These are phyloP conservation scores for Rutidosis leptorrhynchoides DNA, from an alignment of 129 eudicot species.

Conservation along the genomic window DNA sequence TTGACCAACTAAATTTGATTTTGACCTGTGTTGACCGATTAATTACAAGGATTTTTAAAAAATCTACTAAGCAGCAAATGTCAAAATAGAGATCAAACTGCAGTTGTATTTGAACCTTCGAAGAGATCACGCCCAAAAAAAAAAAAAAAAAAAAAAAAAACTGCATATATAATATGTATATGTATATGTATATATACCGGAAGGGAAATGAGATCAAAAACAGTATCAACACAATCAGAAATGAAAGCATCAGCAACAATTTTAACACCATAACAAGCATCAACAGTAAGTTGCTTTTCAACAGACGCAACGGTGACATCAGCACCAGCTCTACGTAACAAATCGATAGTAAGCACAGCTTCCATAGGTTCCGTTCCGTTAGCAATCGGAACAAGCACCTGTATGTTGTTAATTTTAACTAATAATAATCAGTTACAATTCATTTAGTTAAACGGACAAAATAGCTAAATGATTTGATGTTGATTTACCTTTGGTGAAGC, in stretches of 20 bases:
- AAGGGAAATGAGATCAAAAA: conserved; percentile 71
- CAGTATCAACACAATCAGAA: conserved; percentile 61
- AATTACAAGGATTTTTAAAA: too few species aligned
- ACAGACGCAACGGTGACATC: conserved; percentile 98
- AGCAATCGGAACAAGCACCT: conserved; percentile 94
- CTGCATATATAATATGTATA: too few species aligned
- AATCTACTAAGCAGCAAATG: too few species aligned
- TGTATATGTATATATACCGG: conserved; percentile 80
- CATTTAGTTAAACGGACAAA: too few species aligned
- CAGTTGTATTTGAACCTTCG: too few species aligned
- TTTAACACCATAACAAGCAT: conserved; percentile 76
- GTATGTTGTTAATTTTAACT: conserved; percentile 2
- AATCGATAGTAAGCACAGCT: conserved; percentile 73
- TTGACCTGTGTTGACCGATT: too few species aligned
- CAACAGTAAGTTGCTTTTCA: conserved; percentile 61
- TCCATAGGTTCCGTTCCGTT: conserved; percentile 97
- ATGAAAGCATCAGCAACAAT: conserved; percentile 80
- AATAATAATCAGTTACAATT: neutral
- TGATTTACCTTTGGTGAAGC: conserved; percentile 46
- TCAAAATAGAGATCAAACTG: too few species aligned
- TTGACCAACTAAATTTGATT: too few species aligned
- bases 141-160: too few species aligned
- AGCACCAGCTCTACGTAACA: conserved; percentile 87
- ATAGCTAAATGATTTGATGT: too few species aligned
- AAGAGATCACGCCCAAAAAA: too few species aligned